Conservation (phyloP, 176 grass and related monocot species). For the Lolium multiflorum region DNA sequence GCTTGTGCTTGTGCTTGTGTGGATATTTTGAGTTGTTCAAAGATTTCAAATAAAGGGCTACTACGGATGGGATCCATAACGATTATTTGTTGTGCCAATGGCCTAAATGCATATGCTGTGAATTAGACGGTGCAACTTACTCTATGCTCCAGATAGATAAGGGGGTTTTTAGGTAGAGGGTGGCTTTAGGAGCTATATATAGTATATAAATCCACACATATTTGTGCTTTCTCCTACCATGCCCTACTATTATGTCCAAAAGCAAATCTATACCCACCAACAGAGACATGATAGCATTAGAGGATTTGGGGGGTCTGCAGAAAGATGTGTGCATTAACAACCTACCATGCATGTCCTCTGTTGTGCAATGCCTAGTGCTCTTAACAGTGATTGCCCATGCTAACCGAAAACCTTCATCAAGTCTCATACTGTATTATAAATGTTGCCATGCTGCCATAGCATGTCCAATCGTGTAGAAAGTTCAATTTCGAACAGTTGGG, state of each 20-base stretch:
- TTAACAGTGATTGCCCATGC: slow-evolving; percentile 2
- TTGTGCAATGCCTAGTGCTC: neutral
- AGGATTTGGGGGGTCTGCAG: neutral
- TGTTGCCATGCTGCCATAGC: neutral
- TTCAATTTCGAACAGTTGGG: neutral
- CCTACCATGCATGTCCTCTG: neutral
- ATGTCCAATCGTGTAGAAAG: neutral
- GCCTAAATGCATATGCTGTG: neutral
- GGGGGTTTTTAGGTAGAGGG: neutral
- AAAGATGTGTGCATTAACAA: neutral
- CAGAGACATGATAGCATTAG: neutral
- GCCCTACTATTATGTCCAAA: neutral
- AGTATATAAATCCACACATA: neutral
- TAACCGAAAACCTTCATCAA: neutral
- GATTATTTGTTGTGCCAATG: neutral
- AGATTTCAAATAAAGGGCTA: no score
- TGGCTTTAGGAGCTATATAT: neutral
- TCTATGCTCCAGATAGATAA: neutral
- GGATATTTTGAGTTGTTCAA: no score
- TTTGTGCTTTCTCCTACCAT: neutral
- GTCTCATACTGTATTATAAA: neutral
- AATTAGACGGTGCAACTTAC: neutral
- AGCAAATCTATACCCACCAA: neutral
- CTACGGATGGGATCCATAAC: no score
- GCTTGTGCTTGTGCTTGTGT: no score